phyloP scores from a whole-genome alignment of 2,329 filamentous ascomycete species.

The Pseudopithomyces maydicus region DNA sequence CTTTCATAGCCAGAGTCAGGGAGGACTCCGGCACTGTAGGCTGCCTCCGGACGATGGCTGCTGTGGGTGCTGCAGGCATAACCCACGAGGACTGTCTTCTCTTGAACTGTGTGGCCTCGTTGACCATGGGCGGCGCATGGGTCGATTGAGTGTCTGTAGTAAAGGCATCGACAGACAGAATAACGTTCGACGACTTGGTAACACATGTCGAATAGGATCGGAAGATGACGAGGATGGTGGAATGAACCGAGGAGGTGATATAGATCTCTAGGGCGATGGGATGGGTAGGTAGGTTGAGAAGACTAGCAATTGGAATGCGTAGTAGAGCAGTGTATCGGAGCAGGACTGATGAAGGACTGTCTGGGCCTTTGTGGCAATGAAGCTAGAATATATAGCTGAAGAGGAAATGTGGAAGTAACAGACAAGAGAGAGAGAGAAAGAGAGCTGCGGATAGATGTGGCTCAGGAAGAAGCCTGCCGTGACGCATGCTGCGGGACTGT shows the following conservation, averaged over 20 bases:
- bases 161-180: conserved; percentile 84
- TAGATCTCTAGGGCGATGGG: conserved; percentile 10
- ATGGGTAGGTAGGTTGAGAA: conserved; percentile 13
- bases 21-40: conserved; percentile 24
- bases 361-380: conserved; percentile 21
- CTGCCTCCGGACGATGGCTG: conserved; percentile 30
- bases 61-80: conserved; percentile 72
- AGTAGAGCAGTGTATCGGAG: conserved; percentile 16
- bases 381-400: conserved; percentile 41
- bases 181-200: conserved; percentile 86
- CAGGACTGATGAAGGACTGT: conserved; percentile 20
- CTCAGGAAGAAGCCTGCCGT: conserved; percentile 32
- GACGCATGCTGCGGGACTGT: conserved; percentile 37
- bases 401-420: conserved; percentile 14
- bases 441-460: conserved; percentile 30
- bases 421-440: conserved; percentile 23
- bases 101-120: conserved; percentile 71
- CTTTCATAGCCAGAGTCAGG: conserved; percentile 40
- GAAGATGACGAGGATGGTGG: neutral
- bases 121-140: conserved; percentile 78
- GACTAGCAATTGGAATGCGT: conserved; percentile 12
- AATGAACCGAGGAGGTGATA: neutral
- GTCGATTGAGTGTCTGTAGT: conserved; percentile 86
- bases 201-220: conserved; percentile 65
- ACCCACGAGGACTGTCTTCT: conserved; percentile 80